Percentiles rank a stretch among this genome's conserved stretches.
phyloP scores from a whole-genome alignment of 2,329 filamentous ascomycete species.

The Diaporthe vexans region DNA sequence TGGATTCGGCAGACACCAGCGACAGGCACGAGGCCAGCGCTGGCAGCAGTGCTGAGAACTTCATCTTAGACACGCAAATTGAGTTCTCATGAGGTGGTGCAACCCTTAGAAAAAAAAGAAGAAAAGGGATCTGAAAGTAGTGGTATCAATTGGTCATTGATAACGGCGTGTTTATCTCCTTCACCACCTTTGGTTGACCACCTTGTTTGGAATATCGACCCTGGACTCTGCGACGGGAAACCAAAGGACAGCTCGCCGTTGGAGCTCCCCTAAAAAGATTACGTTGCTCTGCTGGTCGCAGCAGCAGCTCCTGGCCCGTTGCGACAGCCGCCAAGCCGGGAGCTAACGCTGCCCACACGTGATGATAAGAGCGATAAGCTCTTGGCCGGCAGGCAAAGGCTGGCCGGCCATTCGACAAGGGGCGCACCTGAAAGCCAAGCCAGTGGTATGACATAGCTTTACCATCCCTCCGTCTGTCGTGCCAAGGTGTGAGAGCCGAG shows the following conservation, averaged over 20 bases:
- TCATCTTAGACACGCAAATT: slow-evolving; percentile 55
- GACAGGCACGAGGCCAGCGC: slow-evolving; percentile 72
- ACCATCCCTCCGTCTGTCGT: neutral
- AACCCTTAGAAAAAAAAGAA: slow-evolving; percentile 41
- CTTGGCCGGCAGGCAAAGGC: neutral
- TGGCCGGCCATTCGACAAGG: neutral
- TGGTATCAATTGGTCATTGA: slow-evolving; percentile 44
- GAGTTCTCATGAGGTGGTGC: slow-evolving; percentile 46
- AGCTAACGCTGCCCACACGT: slow-evolving; percentile 28
- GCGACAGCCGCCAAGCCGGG: slow-evolving; percentile 40
- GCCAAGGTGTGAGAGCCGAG: slow-evolving; percentile 23
- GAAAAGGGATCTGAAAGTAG: slow-evolving; percentile 30
- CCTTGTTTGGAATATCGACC: slow-evolving; percentile 11
- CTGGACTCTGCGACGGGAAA: slow-evolving; percentile 27
- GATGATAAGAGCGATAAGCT: neutral
- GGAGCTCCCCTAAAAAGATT: slow-evolving; percentile 40
- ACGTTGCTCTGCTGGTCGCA: slow-evolving; percentile 25
- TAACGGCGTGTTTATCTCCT: slow-evolving; percentile 36
- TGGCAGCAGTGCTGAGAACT: slow-evolving; percentile 65
- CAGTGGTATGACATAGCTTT: slow-evolving; percentile 4
- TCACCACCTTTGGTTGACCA: slow-evolving; percentile 25
- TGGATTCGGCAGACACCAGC: slow-evolving; percentile 56
- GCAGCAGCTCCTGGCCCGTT: slow-evolving; percentile 13
- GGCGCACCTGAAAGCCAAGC: neutral
- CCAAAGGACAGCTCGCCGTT: slow-evolving; percentile 38